Base-by-base conservation (phyloP, 2,329 filamentous ascomycete species). In the Phialophora expanda region DNA sequence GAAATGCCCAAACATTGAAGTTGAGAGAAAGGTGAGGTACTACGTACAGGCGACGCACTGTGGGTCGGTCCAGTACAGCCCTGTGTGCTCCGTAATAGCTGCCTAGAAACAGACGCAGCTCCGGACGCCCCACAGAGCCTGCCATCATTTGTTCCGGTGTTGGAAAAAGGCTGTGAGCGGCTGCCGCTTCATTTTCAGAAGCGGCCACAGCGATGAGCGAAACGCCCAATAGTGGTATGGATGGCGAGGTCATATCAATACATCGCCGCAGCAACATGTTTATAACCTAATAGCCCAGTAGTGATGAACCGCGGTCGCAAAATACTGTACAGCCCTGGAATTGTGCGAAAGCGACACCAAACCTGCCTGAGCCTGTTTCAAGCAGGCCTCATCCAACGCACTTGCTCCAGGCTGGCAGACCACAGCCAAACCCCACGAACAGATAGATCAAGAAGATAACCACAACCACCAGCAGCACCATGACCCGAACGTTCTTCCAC, bases 401-500 rank as follows among this genome's bases (percentile, higher is more conserved):
- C 61, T 73, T 79, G 20, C 78, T 75, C 79, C 80, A 82, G 48
- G 76, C 86, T 61, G 89, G 89, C 67, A 92, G 74, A 6, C 89
- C 89, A 76, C 89, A 92, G 4, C 87, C 89, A 78, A 91, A 88
- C 0, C 89, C 89, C 24, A 91, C 84, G 71, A 91, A 87, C 12
- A 92, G 74, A 75, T 91, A 92, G 3, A 91, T 74, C 77, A 91
- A 79, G 74, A 91, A 91, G 8, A 91, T 77, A 24, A 84, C 75
- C 32, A 85, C 83, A 34, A 95, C 79, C 1, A 93, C 92, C 53
- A 97, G 75, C 72, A 99, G 78, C 6, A 87, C 89, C 93, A 98
- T 97, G 72, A 99, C 80, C 82, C 96, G 96, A 54, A 96, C 86
- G 78, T 99, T 98, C 88, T 98, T 98, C 94, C 94, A 98, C 95